Evolutionary conservation across 305 asterid genomes (phyloP), one percentile per base, ranked within the genome.

Genomic region (Fraxinus floribunda): DNA sequence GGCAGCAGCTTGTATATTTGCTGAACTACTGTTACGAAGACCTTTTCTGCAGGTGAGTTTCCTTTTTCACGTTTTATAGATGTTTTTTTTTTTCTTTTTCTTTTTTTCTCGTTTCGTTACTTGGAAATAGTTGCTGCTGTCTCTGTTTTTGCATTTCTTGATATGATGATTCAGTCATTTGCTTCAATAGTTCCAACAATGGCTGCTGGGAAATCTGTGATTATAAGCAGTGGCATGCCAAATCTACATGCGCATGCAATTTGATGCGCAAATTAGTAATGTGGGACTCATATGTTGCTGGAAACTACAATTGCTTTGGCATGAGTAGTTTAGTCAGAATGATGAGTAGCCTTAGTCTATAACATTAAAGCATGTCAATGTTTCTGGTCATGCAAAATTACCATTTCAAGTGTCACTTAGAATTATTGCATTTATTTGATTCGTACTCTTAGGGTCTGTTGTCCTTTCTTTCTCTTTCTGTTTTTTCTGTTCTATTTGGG

Each of bases 1-100:
- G 99, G 99, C 99, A 66, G 98, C 98, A 41, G 99, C 99, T 38
- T 96, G 99, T 90, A 96, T 96, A 89, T 93, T 96, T 89, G 98
- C 99, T 83, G 99, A 96, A 80, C 97, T 96, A 76, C 94, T 96
- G 80, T 82, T 93, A 79, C 97, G 98, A 5, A 90, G 97, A 80
- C 98, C 99, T 77, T 94, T 96, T 86, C 89, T 96, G 86, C 98
- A 93, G 97, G 99, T 96, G 80, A 88, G 36, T 84, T 57, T 83
- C 74, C 46, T 8, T 55, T 83, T 34, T 81, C 72, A 68, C 87
- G 24, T 83, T 55, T 55, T 55, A 44, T 55, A 4, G 39, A 30
- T 35, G 77, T 60, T 8, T 30, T 22, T 85, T 44, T 7, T 35
- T 85, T 46, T 36, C 26, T 24, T 24, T 24, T 24, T 20, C 81